These are phyloP conservation scores for Fraxinus floribunda DNA, from an alignment of 305 asterid genomes.

Conservation along the genomic window DNA sequence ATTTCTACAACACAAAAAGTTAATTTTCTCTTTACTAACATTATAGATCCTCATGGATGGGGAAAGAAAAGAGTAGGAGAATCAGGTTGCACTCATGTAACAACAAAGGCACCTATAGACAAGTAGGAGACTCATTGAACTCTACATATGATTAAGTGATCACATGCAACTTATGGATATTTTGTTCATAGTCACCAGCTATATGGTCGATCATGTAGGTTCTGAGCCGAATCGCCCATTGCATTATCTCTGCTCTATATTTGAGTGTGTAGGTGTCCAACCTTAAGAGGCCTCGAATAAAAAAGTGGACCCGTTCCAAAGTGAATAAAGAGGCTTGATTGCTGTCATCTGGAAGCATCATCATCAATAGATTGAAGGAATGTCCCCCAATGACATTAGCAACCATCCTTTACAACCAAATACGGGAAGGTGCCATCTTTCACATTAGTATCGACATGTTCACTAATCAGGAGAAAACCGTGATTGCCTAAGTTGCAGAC, in stretches of 20 bases:
- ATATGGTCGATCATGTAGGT: no score
- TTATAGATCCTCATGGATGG: background rate
- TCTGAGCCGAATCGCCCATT: no score
- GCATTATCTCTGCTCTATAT: no score
- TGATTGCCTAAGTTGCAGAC: background rate
- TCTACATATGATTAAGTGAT: background rate
- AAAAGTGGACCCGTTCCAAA: background rate
- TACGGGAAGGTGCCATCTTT: no score
- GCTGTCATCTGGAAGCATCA: no score
- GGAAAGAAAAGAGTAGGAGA: background rate
- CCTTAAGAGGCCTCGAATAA: background rate
- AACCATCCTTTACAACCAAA: background rate
- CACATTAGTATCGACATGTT: no score
- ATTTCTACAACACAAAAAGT: background rate
- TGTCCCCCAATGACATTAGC: background rate
- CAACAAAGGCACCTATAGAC: background rate
- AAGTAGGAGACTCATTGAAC: background rate
- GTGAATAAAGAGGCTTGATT: background rate
- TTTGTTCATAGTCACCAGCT: background rate
- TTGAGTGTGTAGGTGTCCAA: background rate
- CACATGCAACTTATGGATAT: background rate
- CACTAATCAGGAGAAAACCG: no score
- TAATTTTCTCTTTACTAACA: background rate
- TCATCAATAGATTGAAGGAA: no score
- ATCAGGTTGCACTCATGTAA: background rate